Conservation (phyloP, 805 yeast species). For the Suhomyces emberorum region DNA sequence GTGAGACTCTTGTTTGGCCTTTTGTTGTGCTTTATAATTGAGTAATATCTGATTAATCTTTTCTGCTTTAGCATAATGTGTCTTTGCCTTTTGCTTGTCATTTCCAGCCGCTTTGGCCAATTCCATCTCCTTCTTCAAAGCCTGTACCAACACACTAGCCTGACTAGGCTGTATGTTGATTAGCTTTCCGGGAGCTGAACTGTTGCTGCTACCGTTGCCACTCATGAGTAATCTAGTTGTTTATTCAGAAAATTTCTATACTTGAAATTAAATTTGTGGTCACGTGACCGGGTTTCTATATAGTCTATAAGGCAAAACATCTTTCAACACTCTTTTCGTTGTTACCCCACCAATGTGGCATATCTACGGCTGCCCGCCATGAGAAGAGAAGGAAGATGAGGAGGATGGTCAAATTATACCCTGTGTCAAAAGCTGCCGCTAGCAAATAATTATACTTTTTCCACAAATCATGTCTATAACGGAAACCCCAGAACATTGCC, state of each 20-base stretch:
- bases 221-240: not conserved
- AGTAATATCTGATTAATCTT: constrained; percentile 24
- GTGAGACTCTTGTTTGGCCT: constrained; percentile 9
- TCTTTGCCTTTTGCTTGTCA: constrained; percentile 16
- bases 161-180: constrained; percentile 19
- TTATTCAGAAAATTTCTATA: not conserved
- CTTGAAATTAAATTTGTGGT: not conserved
- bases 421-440: constrained; percentile 53
- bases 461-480: constrained; percentile 39
- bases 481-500: constrained; percentile 44
- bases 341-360: constrained; percentile 53
- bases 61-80: constrained; percentile 24
- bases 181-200: not conserved
- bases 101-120: constrained; percentile 23
- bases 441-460: constrained; percentile 44
- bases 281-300: not conserved
- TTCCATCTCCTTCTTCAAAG: constrained; percentile 24
- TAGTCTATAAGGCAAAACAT: constrained; percentile 36
- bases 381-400: constrained; percentile 37
- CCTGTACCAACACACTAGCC: constrained; percentile 23
- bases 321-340: constrained; percentile 41
- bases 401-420: constrained; percentile 43
- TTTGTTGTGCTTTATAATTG: constrained; percentile 23
- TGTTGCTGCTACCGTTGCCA: not conserved
- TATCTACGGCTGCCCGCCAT: constrained; percentile 15